phyloP scores from a whole-genome alignment of 2,329 filamentous ascomycete species.

The Lachnellula occidentalis region DNA sequence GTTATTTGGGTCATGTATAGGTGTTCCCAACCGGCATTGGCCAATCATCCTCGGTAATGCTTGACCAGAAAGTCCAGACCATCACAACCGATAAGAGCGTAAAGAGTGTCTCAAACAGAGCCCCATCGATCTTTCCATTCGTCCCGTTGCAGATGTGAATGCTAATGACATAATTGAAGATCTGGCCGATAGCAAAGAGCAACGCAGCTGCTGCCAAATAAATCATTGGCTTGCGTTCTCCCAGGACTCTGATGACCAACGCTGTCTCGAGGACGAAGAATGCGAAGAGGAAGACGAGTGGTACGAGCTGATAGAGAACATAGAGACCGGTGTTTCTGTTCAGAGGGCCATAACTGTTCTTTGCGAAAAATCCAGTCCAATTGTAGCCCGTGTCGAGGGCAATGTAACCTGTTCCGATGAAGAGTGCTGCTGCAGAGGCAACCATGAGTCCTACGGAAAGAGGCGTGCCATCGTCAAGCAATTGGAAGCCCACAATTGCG shows the following conservation, averaged over 20 bases:
- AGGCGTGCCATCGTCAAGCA: conserved; percentile 88
- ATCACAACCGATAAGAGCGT: conserved; percentile 76
- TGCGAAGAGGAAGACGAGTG: conserved; percentile 80
- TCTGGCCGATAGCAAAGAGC: conserved; percentile 84
- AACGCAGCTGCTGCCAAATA: conserved; percentile 71
- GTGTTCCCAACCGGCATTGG: conserved; percentile 47
- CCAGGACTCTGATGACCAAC: conserved; percentile 78
- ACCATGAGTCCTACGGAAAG: conserved; percentile 73
- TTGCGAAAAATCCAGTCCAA: conserved; percentile 76
- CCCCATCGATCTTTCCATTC: conserved; percentile 80
- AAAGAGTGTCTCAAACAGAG: conserved; percentile 89
- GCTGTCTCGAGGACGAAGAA: conserved; percentile 82
- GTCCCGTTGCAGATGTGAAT: conserved; percentile 83
- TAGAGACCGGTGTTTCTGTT: conserved; percentile 83
- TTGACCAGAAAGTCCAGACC: conserved; percentile 96
- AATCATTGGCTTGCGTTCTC: conserved; percentile 87
- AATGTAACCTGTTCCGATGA: conserved; percentile 92
- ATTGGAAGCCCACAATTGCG: conserved; percentile 84
- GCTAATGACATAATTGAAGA: conserved; percentile 95
- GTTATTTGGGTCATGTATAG: conserved; percentile 25
- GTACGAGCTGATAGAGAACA: conserved; percentile 85
- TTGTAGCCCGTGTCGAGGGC: conserved; percentile 85
- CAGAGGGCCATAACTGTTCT: conserved; percentile 46
- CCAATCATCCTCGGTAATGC: conserved; percentile 99
- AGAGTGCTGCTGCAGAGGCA: conserved; percentile 63